Evolutionary conservation across 2,329 filamentous ascomycete genomes (phyloP), one percentile per base, ranked within the genome.

Genomic region (Clonostachys sp.): DNA sequence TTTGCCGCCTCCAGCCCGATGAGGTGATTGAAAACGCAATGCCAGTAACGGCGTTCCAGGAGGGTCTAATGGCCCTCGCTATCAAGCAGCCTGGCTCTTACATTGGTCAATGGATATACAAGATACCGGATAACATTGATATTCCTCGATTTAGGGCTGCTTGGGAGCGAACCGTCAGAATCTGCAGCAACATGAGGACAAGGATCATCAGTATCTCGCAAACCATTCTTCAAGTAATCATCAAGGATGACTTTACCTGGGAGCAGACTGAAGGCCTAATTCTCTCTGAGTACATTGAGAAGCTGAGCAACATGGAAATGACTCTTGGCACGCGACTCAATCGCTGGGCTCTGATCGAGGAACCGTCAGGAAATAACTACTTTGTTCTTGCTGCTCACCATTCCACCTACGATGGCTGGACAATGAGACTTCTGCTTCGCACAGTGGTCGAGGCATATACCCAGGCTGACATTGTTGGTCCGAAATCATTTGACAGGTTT

Each of bases 31-130:
- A 61, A 34, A 63, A 71, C 48, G 50, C 63, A 3, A 71, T 65
- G 43, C 68, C 66, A 9, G 66, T 62, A 55, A 62, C 64, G 16
- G 56, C 61, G 6, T 53, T 70, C 6, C 67, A 71, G 45, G 63
- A 64, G 48, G 64, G 62, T 4, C 57, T 71, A 4, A 56, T 70
- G 34, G 60, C 63, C 1, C 53, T 67, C 3, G 58, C 65, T 3
- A 54, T 52, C 39, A 57, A 58, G 34, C 14, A 42, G 10, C 51
- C 52, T 0, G 55, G 56, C 2, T 51, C 51, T 8, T 58, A 59
- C 45, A 48, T 56, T 8, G 41, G 50, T 4, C 45, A 53, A 7
- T 53, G 47, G 38, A 48, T 54, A 17, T 47, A 56, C 39, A 41
- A 49, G 14, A 14, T 59, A 3, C 44, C 53, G 0, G 38, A 14